phyloP scores from a whole-genome alignment of 768 basidiomycete species.

The Cystoderma amianthinum region DNA sequence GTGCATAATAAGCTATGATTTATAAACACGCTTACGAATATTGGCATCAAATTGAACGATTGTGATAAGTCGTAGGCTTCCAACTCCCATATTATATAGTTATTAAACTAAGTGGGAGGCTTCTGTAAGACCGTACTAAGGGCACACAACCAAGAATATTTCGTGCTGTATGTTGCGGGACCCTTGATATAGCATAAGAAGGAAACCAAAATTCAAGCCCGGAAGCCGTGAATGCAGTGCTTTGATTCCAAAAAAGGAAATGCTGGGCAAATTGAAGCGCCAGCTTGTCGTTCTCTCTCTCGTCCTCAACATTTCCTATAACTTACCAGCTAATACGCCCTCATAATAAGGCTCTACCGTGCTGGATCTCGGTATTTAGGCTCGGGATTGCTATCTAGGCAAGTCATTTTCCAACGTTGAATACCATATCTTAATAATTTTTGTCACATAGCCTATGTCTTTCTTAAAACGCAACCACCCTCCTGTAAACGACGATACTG shows the following conservation, averaged over 20 bases:
- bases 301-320: not conserved
- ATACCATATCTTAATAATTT: not conserved
- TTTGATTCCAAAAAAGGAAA: not conserved
- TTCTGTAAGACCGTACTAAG: too few relatives aligned
- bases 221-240: too few relatives aligned
- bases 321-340: not conserved
- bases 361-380: conserved; percentile 7
- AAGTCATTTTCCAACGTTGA: not conserved
- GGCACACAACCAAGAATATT: too few relatives aligned
- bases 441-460: conserved; percentile 14
- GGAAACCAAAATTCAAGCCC: too few relatives aligned
- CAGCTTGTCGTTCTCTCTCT: not conserved
- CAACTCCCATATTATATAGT: too few relatives aligned
- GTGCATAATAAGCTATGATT: too few relatives aligned
- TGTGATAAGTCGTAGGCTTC: too few relatives aligned
- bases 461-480: conserved; percentile 37
- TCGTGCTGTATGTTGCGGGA: too few relatives aligned
- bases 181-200: too few relatives aligned
- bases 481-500: conserved; percentile 33
- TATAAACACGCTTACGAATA: too few relatives aligned
- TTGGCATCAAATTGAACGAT: too few relatives aligned
- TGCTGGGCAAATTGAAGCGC: not conserved
- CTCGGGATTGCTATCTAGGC: not conserved
- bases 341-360: conserved; percentile 3
- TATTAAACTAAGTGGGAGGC: too few relatives aligned